Base-by-base conservation (phyloP, 1,139 yeast species). In the Taiozyma sp. region DNA sequence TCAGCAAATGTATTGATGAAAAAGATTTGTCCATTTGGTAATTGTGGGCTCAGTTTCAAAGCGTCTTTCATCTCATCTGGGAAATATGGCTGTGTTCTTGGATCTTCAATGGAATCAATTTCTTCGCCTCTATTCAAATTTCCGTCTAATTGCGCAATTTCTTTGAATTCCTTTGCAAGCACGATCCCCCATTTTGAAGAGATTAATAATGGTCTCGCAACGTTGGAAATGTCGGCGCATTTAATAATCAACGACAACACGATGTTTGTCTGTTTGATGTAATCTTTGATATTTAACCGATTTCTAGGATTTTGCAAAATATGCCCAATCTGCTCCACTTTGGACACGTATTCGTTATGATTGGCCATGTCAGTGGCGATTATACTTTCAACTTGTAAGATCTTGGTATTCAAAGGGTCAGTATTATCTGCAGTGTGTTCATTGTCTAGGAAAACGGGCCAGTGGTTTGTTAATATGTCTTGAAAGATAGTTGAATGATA, bases 301-400 rank as follows among this genome's bases (percentile, higher is more conserved):
- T 51, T 43, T 8, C 26, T 43, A 5, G 50, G 48, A 14, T 47
- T 37, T 35, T 51, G 52, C 42, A 67, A 47, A 21, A 60, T 54
- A 21, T 61, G 56, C 16, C 56, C 45, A 26, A 65, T 57, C 42
- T 62, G 58, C 44, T 63, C 63, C 47, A 71, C 74, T 59, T 76
- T 72, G 46, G 73, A 72, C 64, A 90, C 81, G 67, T 86, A 91
- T 52, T 79, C 85, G 59, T 81, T 82, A 72, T 93, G 99, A 62
- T 81, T 79, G 0, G 93, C 95, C 97, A 93, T 91, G 69, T 93
- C 98, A 0, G 99, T 93, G 13, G 98, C 96, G 53, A 88, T 68
- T 28, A 88, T 86, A 22, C 72, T 65, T 19, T 66, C 66, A 51
- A 77, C 69, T 39, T 75, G 71, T 45, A 72, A 68, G 30, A 73